Conservation (phyloP, 2,329 filamentous ascomycete species). For the Rugonectria rugulosa region DNA sequence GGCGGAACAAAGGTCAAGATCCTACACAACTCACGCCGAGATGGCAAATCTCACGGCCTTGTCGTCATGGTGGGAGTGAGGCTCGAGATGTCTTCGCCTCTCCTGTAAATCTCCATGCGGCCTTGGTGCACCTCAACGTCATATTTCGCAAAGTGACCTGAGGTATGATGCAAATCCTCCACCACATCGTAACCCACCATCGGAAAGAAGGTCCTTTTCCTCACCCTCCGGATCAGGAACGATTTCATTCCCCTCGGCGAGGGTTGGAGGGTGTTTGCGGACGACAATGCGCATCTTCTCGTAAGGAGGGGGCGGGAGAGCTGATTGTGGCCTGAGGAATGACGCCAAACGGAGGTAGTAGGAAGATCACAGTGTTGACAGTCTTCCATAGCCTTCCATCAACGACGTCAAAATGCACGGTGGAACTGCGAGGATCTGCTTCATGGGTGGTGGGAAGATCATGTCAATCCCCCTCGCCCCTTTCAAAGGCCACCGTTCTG, state of each 20-base stretch:
- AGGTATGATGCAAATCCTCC: slow-evolving; percentile 33
- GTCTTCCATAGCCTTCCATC: slow-evolving; percentile 23
- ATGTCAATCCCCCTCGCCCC: background rate
- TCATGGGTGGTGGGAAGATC: slow-evolving; percentile 1
- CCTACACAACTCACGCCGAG: slow-evolving; percentile 9
- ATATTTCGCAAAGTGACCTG: slow-evolving; percentile 24
- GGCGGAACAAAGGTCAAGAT: background rate
- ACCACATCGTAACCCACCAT: slow-evolving; percentile 25
- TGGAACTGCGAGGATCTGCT: slow-evolving; percentile 5
- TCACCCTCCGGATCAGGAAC: slow-evolving; percentile 4
- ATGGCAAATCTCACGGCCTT: slow-evolving; percentile 1
- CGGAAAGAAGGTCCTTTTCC: background rate
- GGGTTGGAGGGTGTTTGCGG: background rate
- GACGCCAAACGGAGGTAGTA: background rate
- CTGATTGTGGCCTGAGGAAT: background rate
- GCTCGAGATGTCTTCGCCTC: slow-evolving; percentile 18
- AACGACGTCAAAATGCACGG: slow-evolving; percentile 33
- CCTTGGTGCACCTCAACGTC: slow-evolving; percentile 33
- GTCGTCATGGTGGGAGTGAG: slow-evolving; percentile 25
- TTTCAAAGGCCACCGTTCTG: slow-evolving; percentile 9
- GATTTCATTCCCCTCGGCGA: background rate
- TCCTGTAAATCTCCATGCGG: slow-evolving; percentile 2
- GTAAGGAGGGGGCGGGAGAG: background rate
- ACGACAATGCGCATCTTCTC: no score
- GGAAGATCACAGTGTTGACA: no score